Evolutionary conservation across 805 yeast species (phyloP), one percentile per base, ranked within the genome.

Genomic region (Kazachstania bromeliacearum): DNA sequence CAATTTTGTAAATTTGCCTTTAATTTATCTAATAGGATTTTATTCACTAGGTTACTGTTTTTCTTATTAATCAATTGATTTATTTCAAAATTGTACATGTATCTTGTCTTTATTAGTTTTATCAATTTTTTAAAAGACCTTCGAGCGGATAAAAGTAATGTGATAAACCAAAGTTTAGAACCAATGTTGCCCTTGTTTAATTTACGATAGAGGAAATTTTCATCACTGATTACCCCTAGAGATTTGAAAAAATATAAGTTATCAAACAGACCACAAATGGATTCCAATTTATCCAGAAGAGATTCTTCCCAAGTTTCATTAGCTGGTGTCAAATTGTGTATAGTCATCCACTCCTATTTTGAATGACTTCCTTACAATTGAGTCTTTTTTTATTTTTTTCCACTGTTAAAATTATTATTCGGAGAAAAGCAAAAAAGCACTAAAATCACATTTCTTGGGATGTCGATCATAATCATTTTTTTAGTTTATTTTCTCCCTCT

Each of bases 151-250:
- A 56, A 41, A 2, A 54, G 3, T n/a, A 52, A 36, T 2, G 59
- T 48, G 2, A 49, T 34, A 10, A 55, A 43, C 61, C 61, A 56
- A 9, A 55, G 20, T 28, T 49, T 55, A 3, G 56, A 50, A 12
- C 57, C 57, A 31, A 50, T 29, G 16, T 48, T 47, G 12, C 56
- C 49, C 27, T 49, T 50, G 33, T 53, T 52, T 9, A 56, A 34
- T 15, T 44, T 45, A 27, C 41, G 38, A 35, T 51, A 55, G 2
- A 56, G 22, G 20, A 43, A 32, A 34, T 51, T 56, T 3, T 37
- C 15, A 17, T 52, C 58, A 22, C 46, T 42, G 3, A 56, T 51
- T 5, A 56, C 34, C 3, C 60, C 60, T 15, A 55, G 27, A 33
- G 53, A 52, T 35, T 44, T 48, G 22, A 56, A 40, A 8, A 56